phyloP scores from a whole-genome alignment of 306 rosid genomes.

The Vigna radiata region DNA sequence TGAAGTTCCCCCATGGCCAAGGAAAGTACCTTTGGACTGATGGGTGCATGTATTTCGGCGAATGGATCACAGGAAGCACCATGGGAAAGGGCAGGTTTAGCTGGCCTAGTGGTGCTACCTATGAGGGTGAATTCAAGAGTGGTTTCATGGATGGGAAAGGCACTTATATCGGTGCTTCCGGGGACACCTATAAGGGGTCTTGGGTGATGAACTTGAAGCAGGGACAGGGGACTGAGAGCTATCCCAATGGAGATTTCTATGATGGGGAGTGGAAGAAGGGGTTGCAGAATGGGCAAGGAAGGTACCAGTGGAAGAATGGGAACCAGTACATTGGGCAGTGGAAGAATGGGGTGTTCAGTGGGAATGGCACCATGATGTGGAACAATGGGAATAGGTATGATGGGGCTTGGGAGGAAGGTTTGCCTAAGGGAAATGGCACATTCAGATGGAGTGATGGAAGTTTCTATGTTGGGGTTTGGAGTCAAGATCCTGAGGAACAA shows the following conservation, averaged over 20 bases:
- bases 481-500: constrained; percentile 62
- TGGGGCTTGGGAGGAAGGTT: constrained; percentile 85
- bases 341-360: constrained; percentile 71
- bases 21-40: constrained; percentile 90
- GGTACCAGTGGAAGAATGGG: constrained; percentile 89
- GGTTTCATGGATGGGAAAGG: constrained; percentile 87
- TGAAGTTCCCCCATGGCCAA: constrained; percentile 67
- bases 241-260: constrained; percentile 80
- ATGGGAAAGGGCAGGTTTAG: constrained; percentile 82
- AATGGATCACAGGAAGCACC: constrained; percentile 74
- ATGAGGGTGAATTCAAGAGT: constrained; percentile 81
- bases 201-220: constrained; percentile 87
- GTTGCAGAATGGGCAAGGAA: constrained; percentile 77
- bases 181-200: constrained; percentile 75
- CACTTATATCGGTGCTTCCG: constrained; percentile 71
- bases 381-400: constrained; percentile 75
- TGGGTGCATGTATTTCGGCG: constrained; percentile 93
- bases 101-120: constrained; percentile 95
- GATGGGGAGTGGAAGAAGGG: constrained; percentile 96
- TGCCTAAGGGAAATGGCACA: constrained; percentile 87
- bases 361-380: constrained; percentile 81
- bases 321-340: constrained; percentile 79
- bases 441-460: constrained; percentile 74
- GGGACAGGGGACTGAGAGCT: constrained; percentile 74
- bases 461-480: constrained; percentile 82